These are phyloP conservation scores for Aspergillus calidoustus DNA, from an alignment of 2,329 filamentous ascomycete genomes.

Conservation along the genomic window DNA sequence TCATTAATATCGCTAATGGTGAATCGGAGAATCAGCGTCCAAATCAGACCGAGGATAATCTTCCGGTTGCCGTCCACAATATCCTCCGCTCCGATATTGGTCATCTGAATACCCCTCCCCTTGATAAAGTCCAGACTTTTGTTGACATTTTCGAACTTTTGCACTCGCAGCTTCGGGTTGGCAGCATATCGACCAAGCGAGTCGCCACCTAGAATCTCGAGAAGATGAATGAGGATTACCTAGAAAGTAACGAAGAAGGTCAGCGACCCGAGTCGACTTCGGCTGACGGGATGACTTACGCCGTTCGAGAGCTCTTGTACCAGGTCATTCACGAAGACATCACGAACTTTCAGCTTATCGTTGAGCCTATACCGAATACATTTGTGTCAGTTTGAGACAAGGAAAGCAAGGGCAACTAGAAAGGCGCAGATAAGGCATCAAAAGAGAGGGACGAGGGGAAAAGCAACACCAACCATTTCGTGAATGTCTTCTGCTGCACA, in stretches of 20 bases:
- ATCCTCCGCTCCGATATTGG: constrained; percentile 97
- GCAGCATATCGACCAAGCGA: constrained; percentile 96
- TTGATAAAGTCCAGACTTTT: constrained; percentile 93
- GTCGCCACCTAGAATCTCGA: constrained; percentile 93
- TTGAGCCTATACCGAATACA: constrained; percentile 71
- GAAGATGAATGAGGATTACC: constrained; percentile 94
- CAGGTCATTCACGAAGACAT: constrained; percentile 82
- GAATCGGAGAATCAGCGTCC: constrained; percentile 96
- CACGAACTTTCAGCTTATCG: constrained; percentile 82
- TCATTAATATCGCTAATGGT: constrained; percentile 99
- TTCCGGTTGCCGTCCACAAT: constrained; percentile 97
- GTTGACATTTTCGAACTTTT: constrained; percentile 98
- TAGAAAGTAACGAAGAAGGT: constrained; percentile 40
- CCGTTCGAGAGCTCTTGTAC: constrained; percentile 91
- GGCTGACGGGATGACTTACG: constrained; percentile 61
- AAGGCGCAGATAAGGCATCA: not conserved
- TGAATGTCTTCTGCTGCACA: constrained; percentile 98
- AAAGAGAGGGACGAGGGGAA: constrained; percentile 4
- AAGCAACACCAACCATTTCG: constrained; percentile 73
- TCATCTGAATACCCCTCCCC: constrained; percentile 89
- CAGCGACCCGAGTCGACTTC: not conserved
- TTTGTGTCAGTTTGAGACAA: constrained; percentile 1
- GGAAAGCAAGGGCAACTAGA: not conserved
- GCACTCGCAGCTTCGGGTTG: constrained; percentile 92
- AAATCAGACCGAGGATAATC: constrained; percentile 95